Evolutionary conservation across 2,329 filamentous ascomycete species (phyloP).

Genomic region (Colletotrichum melonis): DNA sequence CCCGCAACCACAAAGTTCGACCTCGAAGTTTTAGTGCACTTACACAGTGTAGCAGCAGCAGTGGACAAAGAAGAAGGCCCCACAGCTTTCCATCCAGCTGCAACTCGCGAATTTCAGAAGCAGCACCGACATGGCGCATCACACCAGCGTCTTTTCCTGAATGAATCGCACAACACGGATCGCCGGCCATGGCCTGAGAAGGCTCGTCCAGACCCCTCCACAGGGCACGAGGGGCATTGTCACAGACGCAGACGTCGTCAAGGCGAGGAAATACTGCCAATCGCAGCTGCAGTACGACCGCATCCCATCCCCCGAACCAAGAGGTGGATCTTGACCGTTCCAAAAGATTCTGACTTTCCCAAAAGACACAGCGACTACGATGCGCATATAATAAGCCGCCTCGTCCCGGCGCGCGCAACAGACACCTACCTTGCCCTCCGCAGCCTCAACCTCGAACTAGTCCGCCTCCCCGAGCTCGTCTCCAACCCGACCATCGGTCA

Average conservation of each 20-base stretch:
- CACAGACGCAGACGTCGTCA: slow-evolving; percentile 62
- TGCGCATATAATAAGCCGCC: slow-evolving; percentile 86
- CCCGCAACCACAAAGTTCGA: neutral
- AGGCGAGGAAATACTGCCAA: slow-evolving; percentile 65
- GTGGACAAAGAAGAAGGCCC: neutral
- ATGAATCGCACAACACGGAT: slow-evolving; percentile 54
- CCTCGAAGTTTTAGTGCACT: slow-evolving; percentile 5
- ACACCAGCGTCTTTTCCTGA: slow-evolving; percentile 36
- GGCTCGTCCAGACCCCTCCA: slow-evolving; percentile 43
- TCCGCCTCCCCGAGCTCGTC: slow-evolving; percentile 88
- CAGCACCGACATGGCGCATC: slow-evolving; percentile 33
- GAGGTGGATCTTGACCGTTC: neutral
- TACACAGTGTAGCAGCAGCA: no score
- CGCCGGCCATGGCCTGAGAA: slow-evolving; percentile 51
- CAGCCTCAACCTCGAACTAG: slow-evolving; percentile 92
- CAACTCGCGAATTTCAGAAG: slow-evolving; percentile 8
- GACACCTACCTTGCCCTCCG: slow-evolving; percentile 92
- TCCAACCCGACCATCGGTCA: slow-evolving; percentile 88
- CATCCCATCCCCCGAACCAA: neutral
- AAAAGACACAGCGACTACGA: slow-evolving; percentile 87
- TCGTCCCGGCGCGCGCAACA: slow-evolving; percentile 79
- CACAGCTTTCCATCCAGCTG: slow-evolving; percentile 9
- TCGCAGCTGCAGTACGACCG: slow-evolving; percentile 61
- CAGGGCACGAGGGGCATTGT: slow-evolving; percentile 47
- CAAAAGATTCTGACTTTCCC: neutral